Evolutionary conservation across 140 eudicot species (phyloP), one percentile per base, ranked within the genome.

Genomic region (Artemisia princeps): DNA sequence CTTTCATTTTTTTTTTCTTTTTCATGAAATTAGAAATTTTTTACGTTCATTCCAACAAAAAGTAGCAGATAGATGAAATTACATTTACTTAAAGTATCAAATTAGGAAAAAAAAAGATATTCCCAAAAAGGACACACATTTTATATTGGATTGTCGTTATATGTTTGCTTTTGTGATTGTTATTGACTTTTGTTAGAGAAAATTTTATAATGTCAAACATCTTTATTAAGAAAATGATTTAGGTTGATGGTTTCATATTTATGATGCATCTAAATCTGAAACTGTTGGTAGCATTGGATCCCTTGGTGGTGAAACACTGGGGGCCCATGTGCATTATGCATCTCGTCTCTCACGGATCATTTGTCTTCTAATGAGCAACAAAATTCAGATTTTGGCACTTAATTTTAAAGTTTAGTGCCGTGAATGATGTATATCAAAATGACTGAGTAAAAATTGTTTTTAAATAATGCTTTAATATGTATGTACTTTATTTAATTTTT

Each of bases 281-380:
- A 54, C 9, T 16, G 56, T 17, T 6, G 10, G 7, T 17, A 60
- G 65, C 74, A 56, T 69, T 11, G 74, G 74, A 69, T 69, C 58
- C 74, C 58, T 69, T 23, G 73, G 42, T 64, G 16, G 70, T 65
- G 59, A 64, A 64, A 64, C 56, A 64, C 28, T 57, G 65, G 65
- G 44, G 74, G 74, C 46, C 74, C 74, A 69, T 46, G 74, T 65
- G 70, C 44, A 65, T 12, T 49, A 49, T 69, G 66, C 28, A 69
- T 56, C 52, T 24, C 58, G 74, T 14, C 74, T 57, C 66, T 69
- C 66, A 69, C 74, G 74, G 74, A 69, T 69, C 74, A 69, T 69
- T 69, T 69, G 73, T 69, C 65, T 69, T 69, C 45, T 19, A 69
- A 56, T 68, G 55, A 64, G 13, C 44, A 55, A 55, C 37, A 16